Conservation (phyloP, 768 basidiomycete genomes). For the Suillus weaverae region DNA sequence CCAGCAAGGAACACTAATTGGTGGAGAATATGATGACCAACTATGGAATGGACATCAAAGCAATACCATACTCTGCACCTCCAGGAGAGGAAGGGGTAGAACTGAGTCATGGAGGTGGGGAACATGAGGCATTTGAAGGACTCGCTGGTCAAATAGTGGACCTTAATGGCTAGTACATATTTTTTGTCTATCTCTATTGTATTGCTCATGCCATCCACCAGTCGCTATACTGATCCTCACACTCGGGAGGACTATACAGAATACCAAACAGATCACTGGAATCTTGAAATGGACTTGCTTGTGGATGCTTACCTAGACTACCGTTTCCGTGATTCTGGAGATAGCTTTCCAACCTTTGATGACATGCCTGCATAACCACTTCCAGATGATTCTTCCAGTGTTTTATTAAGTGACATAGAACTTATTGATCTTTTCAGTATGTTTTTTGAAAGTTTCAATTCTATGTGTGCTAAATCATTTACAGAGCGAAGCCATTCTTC, state of each 20-base stretch:
- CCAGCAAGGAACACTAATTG: too few species aligned
- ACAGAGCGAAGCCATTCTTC: background rate
- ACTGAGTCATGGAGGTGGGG: too few species aligned
- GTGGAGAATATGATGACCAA: too few species aligned
- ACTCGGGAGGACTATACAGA: background rate
- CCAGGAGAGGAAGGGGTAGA: too few species aligned
- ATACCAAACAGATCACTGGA: background rate
- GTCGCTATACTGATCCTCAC: background rate
- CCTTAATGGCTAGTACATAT: background rate
- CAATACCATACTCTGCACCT: too few species aligned
- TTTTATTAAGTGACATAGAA: background rate
- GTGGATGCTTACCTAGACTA: background rate
- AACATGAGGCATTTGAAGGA: too few species aligned
- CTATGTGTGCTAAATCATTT: background rate
- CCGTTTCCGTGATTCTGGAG: background rate
- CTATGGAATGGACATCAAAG: too few species aligned
- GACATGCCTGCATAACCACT: background rate
- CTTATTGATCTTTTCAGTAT: background rate
- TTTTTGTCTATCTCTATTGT: background rate
- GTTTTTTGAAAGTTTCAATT: background rate
- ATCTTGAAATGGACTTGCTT: background rate
- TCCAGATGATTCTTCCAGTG: background rate
- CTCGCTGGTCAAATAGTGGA: background rate
- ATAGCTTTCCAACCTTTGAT: background rate
- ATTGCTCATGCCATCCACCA: background rate